Conservation (phyloP, 2,329 filamentous ascomycete species). For the Aspergillus felis region DNA sequence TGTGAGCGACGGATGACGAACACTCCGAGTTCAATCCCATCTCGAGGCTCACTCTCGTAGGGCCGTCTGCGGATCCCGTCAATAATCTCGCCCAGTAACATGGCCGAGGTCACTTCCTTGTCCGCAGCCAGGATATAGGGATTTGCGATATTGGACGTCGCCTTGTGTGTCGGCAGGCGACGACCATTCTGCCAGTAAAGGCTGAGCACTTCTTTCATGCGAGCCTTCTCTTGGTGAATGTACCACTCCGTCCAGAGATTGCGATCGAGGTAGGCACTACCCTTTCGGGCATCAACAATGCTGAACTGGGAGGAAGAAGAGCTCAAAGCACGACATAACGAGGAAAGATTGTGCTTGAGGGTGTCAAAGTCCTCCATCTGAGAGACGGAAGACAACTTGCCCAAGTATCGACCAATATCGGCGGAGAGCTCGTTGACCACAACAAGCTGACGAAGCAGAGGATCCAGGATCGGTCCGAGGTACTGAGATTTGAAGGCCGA, state of each 20-base stretch:
- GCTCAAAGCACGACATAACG: slow-evolving; percentile 39
- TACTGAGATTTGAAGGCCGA: slow-evolving; percentile 57
- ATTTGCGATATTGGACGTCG: slow-evolving; percentile 19
- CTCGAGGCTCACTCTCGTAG: slow-evolving; percentile 45
- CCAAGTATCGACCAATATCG: slow-evolving; percentile 52
- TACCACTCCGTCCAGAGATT: slow-evolving; percentile 61
- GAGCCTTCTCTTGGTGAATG: slow-evolving; percentile 60
- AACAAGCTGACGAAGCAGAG: slow-evolving; percentile 55
- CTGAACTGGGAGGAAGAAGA: slow-evolving; percentile 38
- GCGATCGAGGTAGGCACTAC: slow-evolving; percentile 49
- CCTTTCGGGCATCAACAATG: slow-evolving; percentile 49
- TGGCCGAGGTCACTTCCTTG: slow-evolving; percentile 50
- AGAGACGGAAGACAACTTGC: slow-evolving; percentile 51
- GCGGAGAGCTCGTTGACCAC: slow-evolving; percentile 57
- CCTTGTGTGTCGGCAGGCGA: slow-evolving; percentile 28
- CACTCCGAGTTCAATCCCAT: slow-evolving; percentile 45
- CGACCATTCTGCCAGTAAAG: slow-evolving; percentile 40
- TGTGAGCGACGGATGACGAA: slow-evolving; percentile 47
- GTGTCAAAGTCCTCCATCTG: slow-evolving; percentile 54
- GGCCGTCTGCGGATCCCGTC: slow-evolving; percentile 53
- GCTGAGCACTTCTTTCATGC: slow-evolving; percentile 50
- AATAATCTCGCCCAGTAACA: slow-evolving; percentile 56
- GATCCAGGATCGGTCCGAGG: slow-evolving; percentile 59
- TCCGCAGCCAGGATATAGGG: slow-evolving; percentile 27
- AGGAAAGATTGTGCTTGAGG: slow-evolving; percentile 41